These are phyloP conservation scores for Termitomyces titanicus DNA, from an alignment of 768 basidiomycete genomes.

Conservation along the genomic window DNA sequence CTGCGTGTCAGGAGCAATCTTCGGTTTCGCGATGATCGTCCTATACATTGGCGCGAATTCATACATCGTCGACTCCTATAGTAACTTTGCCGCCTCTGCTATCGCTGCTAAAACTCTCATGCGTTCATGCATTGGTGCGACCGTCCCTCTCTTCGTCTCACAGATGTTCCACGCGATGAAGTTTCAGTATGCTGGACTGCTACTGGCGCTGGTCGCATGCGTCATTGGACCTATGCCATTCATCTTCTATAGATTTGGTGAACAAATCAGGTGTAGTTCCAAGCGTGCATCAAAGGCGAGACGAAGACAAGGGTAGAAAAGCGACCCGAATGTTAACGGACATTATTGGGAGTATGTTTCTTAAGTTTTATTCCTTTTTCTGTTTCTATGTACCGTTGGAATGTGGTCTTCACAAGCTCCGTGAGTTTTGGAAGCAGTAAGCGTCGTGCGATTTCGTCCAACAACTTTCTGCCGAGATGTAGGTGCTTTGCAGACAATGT, in stretches of 20 bases:
- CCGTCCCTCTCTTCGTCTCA: slow-evolving; percentile 35
- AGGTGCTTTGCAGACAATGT: neutral
- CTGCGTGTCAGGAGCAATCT: slow-evolving; percentile 32
- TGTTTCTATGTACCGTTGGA: neutral
- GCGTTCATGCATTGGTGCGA: slow-evolving; percentile 34
- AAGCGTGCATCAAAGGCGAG: slow-evolving; percentile 5
- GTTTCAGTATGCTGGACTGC: slow-evolving; percentile 36
- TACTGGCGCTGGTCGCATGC: slow-evolving; percentile 30
- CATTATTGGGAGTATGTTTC: neutral
- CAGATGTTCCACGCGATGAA: slow-evolving; percentile 41
- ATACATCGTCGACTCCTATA: slow-evolving; percentile 42
- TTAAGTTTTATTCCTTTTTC: neutral
- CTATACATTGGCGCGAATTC: slow-evolving; percentile 41
- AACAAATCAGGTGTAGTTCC: slow-evolving; percentile 32
- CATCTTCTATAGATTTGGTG: slow-evolving; percentile 38
- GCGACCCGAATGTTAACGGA: slow-evolving; percentile 2
- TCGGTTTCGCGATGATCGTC: slow-evolving; percentile 39
- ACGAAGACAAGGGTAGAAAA: slow-evolving; percentile 8
- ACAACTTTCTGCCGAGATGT: neutral
- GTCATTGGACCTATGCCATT: slow-evolving; percentile 37
- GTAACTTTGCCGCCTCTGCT: slow-evolving; percentile 40
- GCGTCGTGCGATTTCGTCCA: too few species aligned
- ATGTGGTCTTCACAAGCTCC: too few species aligned
- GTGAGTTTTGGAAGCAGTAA: too few species aligned
- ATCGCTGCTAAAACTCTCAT: slow-evolving; percentile 43